phyloP scores from a whole-genome alignment of 2,329 filamentous ascomycete genomes.

The Helotiales sp. region DNA sequence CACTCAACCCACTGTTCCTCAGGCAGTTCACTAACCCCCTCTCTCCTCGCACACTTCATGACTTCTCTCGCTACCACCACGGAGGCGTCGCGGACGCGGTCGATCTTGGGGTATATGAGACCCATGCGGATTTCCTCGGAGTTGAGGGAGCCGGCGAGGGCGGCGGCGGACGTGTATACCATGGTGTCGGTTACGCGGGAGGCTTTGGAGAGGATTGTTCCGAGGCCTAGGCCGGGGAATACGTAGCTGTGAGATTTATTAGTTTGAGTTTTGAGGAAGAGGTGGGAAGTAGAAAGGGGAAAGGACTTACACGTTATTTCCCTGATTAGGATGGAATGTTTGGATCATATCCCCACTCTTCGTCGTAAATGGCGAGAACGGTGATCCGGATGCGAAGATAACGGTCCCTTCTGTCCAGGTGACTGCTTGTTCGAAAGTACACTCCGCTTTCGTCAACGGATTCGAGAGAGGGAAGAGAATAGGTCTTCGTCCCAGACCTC shows the following conservation, averaged over 20 bases:
- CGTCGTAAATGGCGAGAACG: slow-evolving; percentile 74
- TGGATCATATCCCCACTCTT: slow-evolving; percentile 60
- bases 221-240: slow-evolving; percentile 94
- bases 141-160: slow-evolving; percentile 76
- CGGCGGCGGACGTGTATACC: slow-evolving; percentile 91
- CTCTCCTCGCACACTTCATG: slow-evolving; percentile 85
- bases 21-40: slow-evolving; percentile 69
- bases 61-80: slow-evolving; percentile 85
- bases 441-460: slow-evolving; percentile 94
- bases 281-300: no score
- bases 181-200: slow-evolving; percentile 88
- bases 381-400: slow-evolving; percentile 93
- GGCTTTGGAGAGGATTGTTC: slow-evolving; percentile 87
- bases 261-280: not conserved
- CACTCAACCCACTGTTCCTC: slow-evolving; percentile 72
- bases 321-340: slow-evolving; percentile 77
- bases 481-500: slow-evolving; percentile 71
- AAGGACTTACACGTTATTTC: slow-evolving; percentile 87
- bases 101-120: slow-evolving; percentile 87
- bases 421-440: slow-evolving; percentile 92
- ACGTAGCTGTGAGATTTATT: slow-evolving; percentile 80
- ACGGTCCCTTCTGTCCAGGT: slow-evolving; percentile 86
- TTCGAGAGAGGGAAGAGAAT: slow-evolving; percentile 97
- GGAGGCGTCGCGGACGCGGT: slow-evolving; percentile 88
- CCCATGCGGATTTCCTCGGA: slow-evolving; percentile 79